These are phyloP conservation scores for Zasmidium angulare DNA, from an alignment of 2,329 filamentous ascomycete genomes.

Conservation along the genomic window DNA sequence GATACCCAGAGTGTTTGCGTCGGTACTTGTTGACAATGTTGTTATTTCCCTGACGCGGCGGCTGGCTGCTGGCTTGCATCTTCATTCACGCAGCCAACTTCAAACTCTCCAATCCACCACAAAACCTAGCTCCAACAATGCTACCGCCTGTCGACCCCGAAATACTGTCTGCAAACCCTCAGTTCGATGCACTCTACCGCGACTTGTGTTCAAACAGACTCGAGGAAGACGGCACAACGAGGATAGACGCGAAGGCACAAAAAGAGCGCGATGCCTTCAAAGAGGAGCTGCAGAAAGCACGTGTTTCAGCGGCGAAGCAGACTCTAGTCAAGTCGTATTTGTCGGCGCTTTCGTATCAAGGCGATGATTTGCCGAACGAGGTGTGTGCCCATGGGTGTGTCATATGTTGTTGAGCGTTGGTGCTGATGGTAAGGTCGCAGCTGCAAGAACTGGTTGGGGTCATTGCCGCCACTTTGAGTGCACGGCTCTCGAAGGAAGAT, in stretches of 20 bases:
- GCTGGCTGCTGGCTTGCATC: not conserved
- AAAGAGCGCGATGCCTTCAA: slow-evolving; percentile 42
- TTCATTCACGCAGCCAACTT: not conserved
- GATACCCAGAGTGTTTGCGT: not conserved
- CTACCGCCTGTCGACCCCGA: slow-evolving; percentile 42
- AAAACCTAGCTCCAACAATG: slow-evolving; percentile 32
- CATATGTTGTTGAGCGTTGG: not conserved
- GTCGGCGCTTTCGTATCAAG: slow-evolving; percentile 34
- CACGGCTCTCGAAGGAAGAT: slow-evolving; percentile 38
- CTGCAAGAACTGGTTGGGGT: slow-evolving; percentile 46
- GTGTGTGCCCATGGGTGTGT: slow-evolving; percentile 19
- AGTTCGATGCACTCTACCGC: slow-evolving; percentile 47
- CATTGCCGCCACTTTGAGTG: slow-evolving; percentile 40
- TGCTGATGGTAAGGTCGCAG: slow-evolving; percentile 18
- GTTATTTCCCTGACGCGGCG: not conserved
- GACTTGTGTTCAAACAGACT: slow-evolving; percentile 45
- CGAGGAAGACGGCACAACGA: slow-evolving; percentile 46
- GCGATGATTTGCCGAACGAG: slow-evolving; percentile 41
- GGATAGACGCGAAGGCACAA: slow-evolving; percentile 41
- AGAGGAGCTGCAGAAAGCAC: slow-evolving; percentile 39
- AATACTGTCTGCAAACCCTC: slow-evolving; percentile 41
- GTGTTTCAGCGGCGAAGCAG: slow-evolving; percentile 34
- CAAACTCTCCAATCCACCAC: slow-evolving; percentile 3
- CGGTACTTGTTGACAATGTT: not conserved
- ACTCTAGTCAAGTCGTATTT: slow-evolving; percentile 39